Base-by-base conservation (phyloP, 495 filamentous ascomycete species). In the Alectoria sarmentosa region DNA sequence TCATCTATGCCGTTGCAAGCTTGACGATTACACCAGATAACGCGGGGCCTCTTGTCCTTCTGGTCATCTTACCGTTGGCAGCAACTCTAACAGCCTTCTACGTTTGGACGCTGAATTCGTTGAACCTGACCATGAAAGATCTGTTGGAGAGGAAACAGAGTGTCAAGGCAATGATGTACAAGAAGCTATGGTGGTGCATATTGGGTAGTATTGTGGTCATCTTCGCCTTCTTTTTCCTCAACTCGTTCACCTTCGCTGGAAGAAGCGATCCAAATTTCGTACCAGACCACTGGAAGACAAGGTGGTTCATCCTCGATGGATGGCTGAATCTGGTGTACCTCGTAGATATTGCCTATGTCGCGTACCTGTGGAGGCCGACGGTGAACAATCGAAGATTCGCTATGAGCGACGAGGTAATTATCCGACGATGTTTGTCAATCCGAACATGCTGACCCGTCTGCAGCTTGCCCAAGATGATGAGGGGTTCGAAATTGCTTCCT, bases 171-270 rank as follows among this genome's bases (percentile, higher is more conserved):
- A 75, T 84, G 73, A 99, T 99, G 94, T 99, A 98, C 79, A 91
- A 90, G 77, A 96, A 95, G 75, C 86, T 99, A 32, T 99, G 94
- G 94, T 99, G 90, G 90, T 92, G 91, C 74, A 95, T 99, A 65
- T 80, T 99, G 21, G 82, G 82, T 63, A 92, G 88, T 69, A 96
- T 99, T 73, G 78, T 96, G 61, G 90, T 98, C 59, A 97, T 97
- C 67, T 97, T 98, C 69, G 92, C 80, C 64, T 99, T 98, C 79
- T 96, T 99, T 80, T 88, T 89, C 72, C 84, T 97, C 76, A 98
- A 96, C 78, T 93, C 90, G 59, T 92, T 97, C 76, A 88, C 86
- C 36, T 96, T 98, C 71, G 92, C 91, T 56, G 90, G 91, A 30
- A 84, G 83, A 63, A 82, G 81, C 48, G 85, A 92, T 66, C 90